Base-by-base conservation (phyloP, 345 rosid genomes). In the Dipteronia sinensis region DNA sequence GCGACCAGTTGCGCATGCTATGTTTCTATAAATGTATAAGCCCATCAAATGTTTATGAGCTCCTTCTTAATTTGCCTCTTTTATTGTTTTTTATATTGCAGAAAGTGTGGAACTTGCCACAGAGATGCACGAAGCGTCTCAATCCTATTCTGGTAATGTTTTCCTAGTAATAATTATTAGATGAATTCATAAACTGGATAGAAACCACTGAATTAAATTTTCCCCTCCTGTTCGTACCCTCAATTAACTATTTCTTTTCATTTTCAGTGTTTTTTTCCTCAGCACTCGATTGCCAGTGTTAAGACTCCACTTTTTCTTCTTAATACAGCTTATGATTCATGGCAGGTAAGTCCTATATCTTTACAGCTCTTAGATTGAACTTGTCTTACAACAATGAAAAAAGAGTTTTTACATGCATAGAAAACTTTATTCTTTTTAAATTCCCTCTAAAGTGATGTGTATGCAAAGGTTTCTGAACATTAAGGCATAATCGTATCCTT, bases 261-360 rank as follows among this genome's bases (percentile, higher is more conserved):
- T 51, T 69, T 71, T 20, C 87, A 89, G 92, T 85, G 90, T 77
- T 87, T 89, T 83, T 89, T 89, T 79, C 90, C 92, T 25, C 90
- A 89, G 77, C 85, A 84, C 76, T 22, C 84, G 29, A 89, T 89
- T 53, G 80, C 76, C 70, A 73, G 59, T 25, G 71, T 87, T 2
- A 81, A 47, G 65, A 84, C 89, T 7, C 90, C 89, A 0, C 31
- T 87, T 46, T 89, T 89, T 78, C 78, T 89, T 66, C 77, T 87
- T 62, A 87, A 87, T 56, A 78, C 92, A 74, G 92, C 90, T 44
- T 89, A 89, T 66, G 90, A 89, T 80, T 65, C 85, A 25, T 89
- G 90, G 92, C 90, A 89, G 90, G 92, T 85, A 80, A 62, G 78
- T 59, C 58, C 38, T 29, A 47, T 29, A 44, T 23, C 65, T 49